phyloP scores from a whole-genome alignment of 139 green algal genomes.

The Chlorella sp. region DNA sequence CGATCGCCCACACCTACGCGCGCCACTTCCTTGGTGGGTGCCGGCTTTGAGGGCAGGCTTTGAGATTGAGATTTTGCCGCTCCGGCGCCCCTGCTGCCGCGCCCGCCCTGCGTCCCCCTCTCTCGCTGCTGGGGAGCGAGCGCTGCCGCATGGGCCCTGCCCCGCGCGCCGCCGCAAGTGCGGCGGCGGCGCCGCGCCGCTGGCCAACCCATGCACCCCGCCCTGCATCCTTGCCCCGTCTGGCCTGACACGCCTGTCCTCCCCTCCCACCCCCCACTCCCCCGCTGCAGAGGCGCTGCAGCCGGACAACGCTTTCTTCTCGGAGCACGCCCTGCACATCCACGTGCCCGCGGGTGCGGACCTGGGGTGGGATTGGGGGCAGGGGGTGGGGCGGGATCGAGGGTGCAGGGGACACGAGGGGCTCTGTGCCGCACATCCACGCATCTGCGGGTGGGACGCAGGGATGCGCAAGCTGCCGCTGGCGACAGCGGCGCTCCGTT shows the following conservation, averaged over 20 bases:
- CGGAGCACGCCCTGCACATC: slow-evolving; percentile 78
- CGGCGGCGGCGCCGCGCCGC: not conserved
- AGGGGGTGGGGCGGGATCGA: not conserved
- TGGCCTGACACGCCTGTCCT: not conserved
- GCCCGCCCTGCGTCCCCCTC: too few relatives aligned
- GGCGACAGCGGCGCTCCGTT: not conserved
- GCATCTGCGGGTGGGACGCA: too few relatives aligned
- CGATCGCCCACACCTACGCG: slow-evolving; percentile 93
- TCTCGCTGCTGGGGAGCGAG: too few relatives aligned
- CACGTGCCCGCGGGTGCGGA: slow-evolving; percentile 81
- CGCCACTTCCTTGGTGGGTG: slow-evolving; percentile 57
- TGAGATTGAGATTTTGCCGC: not conserved
- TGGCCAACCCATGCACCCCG: too few relatives aligned
- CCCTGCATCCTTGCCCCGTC: too few relatives aligned
- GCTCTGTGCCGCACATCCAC: too few relatives aligned
- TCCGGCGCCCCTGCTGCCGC: slow-evolving; percentile 5
- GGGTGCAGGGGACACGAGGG: too few relatives aligned
- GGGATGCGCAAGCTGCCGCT: too few relatives aligned
- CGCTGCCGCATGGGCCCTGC: too few relatives aligned
- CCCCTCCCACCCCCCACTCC: slow-evolving; percentile 1
- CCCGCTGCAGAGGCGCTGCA: too few relatives aligned
- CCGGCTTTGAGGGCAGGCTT: not conserved
- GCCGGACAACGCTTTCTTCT: slow-evolving; percentile 70
- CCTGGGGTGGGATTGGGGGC: not conserved
- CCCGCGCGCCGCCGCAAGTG: not conserved